Evolutionary conservation across 108 stramenopile genomes (phyloP).

Genomic region (Cyclotella kingstonii): DNA sequence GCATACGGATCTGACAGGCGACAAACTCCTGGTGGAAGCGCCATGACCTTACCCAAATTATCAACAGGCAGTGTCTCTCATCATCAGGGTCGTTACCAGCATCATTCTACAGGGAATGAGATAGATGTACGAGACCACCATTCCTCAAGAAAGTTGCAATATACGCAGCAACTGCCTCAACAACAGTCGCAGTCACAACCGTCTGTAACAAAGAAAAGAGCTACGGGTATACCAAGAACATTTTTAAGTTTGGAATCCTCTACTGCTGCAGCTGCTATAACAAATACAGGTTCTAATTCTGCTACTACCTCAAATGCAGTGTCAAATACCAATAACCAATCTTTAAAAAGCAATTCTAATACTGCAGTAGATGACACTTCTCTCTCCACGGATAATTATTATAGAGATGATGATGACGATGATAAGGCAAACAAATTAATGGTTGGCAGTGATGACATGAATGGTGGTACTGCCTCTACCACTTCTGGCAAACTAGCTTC

Average conservation of each 20-base stretch:
- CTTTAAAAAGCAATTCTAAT: no score
- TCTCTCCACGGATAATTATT: slow-evolving; percentile 21
- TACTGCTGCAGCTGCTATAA: slow-evolving; percentile 38
- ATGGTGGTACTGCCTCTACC: slow-evolving; percentile 1
- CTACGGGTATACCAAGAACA: slow-evolving; percentile 82
- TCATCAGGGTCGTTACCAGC: no score
- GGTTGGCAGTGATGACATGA: neutral
- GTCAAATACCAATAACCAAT: no score
- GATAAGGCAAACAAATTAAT: neutral
- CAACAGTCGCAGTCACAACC: slow-evolving; percentile 24
- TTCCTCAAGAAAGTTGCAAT: no score
- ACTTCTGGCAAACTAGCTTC: slow-evolving; percentile 26
- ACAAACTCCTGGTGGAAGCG: slow-evolving; percentile 4
- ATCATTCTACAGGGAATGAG: no score
- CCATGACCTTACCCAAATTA: slow-evolving; percentile 27
- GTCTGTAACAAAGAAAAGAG: slow-evolving; percentile 54
- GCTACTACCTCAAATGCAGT: no score
- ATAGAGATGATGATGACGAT: neutral
- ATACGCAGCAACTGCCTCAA: slow-evolving; percentile 49
- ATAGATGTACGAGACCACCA: no score
- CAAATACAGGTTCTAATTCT: no score
- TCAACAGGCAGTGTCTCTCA: no score
- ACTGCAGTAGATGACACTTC: slow-evolving; percentile 16
- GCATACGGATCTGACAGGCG: neutral
- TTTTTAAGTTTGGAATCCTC: slow-evolving; percentile 68